Conservation (phyloP, 2,329 filamentous ascomycete genomes). For the Paraphaeosphaeria sporulosa region DNA sequence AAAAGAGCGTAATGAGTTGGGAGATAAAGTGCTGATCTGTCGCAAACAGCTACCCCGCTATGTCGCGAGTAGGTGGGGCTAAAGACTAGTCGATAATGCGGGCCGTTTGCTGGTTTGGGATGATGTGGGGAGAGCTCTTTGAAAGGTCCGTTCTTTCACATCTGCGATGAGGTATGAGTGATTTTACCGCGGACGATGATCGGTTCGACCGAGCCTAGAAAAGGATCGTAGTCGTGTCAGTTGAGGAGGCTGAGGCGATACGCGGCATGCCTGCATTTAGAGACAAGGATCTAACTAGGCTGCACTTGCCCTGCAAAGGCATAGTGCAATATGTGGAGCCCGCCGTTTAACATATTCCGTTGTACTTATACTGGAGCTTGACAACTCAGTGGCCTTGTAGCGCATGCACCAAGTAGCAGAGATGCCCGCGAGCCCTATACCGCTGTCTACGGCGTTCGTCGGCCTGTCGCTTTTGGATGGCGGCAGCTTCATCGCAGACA, state of each 20-base stretch:
- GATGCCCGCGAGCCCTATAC: constrained; percentile 16
- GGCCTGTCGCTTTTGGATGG: constrained; percentile 41
- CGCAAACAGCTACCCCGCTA: background rate
- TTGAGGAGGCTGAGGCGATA: background rate
- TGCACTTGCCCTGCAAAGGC: background rate
- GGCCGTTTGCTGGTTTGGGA: constrained; percentile 18
- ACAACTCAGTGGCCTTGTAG: background rate
- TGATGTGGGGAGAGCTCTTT: constrained; percentile 22
- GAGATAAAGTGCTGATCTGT: background rate
- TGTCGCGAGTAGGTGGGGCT: constrained; percentile 15
- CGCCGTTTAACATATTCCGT: background rate
- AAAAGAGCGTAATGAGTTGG: background rate
- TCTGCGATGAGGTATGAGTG: background rate
- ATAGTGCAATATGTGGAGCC: constrained; percentile 4
- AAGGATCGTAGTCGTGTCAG: background rate
- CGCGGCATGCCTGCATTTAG: background rate
- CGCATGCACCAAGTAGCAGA: background rate
- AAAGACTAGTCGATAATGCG: constrained; percentile 15
- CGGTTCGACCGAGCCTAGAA: background rate
- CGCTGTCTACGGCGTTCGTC: constrained; percentile 31
- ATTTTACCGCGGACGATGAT: background rate
- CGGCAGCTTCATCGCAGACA: constrained; percentile 42
- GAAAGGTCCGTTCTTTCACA: background rate
- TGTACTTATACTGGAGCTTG: background rate
- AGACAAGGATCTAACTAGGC: background rate